A percentile compares a stretch with the other conserved stretches of the same genome.
These are phyloP conservation scores for Elaeagnus macrophylla DNA, from an alignment of 306 rosid species.

Conservation along the genomic window DNA sequence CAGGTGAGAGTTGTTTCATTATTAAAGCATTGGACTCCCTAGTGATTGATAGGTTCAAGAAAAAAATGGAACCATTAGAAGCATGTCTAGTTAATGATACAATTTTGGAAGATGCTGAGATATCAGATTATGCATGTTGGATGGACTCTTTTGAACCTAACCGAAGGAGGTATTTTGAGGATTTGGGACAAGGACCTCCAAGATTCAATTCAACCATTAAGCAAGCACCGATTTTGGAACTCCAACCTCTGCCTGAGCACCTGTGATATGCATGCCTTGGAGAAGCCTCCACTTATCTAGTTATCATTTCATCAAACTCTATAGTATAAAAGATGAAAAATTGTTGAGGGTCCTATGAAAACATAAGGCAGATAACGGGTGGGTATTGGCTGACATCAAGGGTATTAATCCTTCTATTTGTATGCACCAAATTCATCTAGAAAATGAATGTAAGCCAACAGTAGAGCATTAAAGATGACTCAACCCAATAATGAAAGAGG, in stretches of 20 bases:
- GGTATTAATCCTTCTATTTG: background rate
- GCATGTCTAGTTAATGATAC: too few relatives aligned
- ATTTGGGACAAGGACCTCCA: background rate
- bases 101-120: too few relatives aligned
- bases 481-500: too few relatives aligned
- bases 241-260: background rate
- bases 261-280: background rate
- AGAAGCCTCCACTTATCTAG: background rate
- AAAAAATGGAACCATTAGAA: too few relatives aligned
- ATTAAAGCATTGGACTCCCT: too few relatives aligned
- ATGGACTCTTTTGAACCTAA: too few relatives aligned
- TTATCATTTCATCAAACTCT: background rate
- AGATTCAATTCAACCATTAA: background rate
- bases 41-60: too few relatives aligned
- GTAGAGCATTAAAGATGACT: background rate
- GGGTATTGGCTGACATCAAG: background rate
- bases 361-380: background rate
- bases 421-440: background rate
- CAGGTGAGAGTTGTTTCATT: background rate
- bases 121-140: too few relatives aligned
- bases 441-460: background rate
- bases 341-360: background rate
- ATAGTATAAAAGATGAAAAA: background rate
- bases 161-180: background rate
- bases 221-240: background rate